Base-by-base conservation (phyloP, 129 eudicot species). In the Chrysanthemum lavandulifolium region DNA sequence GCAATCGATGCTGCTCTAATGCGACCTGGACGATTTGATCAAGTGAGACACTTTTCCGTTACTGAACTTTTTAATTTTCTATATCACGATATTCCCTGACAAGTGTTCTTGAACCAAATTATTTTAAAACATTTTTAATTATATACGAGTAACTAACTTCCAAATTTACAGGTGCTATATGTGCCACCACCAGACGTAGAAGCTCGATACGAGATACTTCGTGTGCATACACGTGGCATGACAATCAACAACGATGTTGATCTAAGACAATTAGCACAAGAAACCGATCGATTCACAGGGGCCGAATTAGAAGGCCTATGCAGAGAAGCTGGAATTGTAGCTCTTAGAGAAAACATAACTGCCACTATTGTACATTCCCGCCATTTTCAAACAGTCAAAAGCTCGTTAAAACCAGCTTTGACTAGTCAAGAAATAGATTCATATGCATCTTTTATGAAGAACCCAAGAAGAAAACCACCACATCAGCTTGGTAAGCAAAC, bases 21-120 rank as follows among this genome's bases (percentile, higher is more conserved):
- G 97, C 91, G 99, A 40, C 99, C 99, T 21, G 99, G 99, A 56
- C 93, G 99, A 67, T 94, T 94, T 65, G 99, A 94, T 86, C 83
- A 88, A 11, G 99, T 94, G 85, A 94, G 88, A 94, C 76, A 53
- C 45, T 58, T 74, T 65, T 33, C 71, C 36, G 48, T 51, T 16
- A 7, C 47, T 40, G 2, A 40, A 6, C 10, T 6, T 40, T 40
- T 40, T 6, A 40, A 1, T 40, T 6, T 7, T 7, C 47, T 40
- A 40, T 40, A 36, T 40, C 7, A 40, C 47, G 1, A 40, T 40
- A 40, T 40, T 40, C 47, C 10, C 47, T 40, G 47, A 40, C 7
- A 7, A 7, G 47, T 40, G 47, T 40, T 40, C 47, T 40, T 40
- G 9, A 40, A 40, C 47, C 47, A 40, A 40, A 6, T 40, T 40